phyloP scores from a whole-genome alignment of 2,329 filamentous ascomycete genomes.

The Sphaerulina musiva region DNA sequence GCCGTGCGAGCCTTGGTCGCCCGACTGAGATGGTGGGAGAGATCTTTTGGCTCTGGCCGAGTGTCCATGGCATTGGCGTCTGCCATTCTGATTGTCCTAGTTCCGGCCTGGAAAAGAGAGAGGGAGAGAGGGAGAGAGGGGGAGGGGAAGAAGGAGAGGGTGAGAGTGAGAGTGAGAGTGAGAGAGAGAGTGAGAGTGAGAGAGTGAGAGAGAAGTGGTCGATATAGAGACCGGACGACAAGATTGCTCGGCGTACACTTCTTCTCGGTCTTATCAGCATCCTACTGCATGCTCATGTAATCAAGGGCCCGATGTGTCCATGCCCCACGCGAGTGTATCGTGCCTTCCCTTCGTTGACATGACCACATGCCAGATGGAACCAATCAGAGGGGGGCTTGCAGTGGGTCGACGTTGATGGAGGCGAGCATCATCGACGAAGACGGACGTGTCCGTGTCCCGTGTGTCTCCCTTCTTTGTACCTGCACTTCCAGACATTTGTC shows the following conservation, averaged over 20 bases:
- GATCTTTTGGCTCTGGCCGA: constrained; percentile 56
- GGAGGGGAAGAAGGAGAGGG: no score
- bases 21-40: constrained; percentile 72
- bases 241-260: neutral
- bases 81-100: neutral
- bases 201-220: no score
- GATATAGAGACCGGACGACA: no score
- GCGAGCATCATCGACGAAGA: neutral
- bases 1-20: constrained; percentile 58
- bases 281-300: neutral
- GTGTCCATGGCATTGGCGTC: constrained; percentile 14
- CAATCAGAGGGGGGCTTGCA: neutral
- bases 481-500: no score
- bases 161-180: neutral
- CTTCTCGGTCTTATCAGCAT: neutral
- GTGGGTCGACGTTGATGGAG: neutral
- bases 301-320: neutral
- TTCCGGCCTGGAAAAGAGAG: no score
- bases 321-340: neutral
- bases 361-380: neutral
- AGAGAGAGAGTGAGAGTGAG: neutral
- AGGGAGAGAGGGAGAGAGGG: neutral
- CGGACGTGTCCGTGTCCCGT: no score
- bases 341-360: neutral
- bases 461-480: neutral